Conservation (phyloP, 495 filamentous ascomycete genomes). For the Penicillium salamii region DNA sequence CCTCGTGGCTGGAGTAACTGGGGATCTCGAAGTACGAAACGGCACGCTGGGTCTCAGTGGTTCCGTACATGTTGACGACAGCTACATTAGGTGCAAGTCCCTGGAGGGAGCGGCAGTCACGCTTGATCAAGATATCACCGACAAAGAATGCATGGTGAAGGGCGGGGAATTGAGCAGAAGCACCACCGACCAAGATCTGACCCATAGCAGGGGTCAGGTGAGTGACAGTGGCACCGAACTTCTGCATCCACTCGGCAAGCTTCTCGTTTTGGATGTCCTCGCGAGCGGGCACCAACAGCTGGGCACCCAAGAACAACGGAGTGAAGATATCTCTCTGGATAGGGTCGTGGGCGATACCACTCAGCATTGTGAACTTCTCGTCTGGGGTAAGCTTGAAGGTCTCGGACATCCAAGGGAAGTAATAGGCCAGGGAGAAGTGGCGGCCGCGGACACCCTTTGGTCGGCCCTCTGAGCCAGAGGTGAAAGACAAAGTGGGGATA, state of each 20-base stretch:
- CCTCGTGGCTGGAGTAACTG: conserved; percentile 61
- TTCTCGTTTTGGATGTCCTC: conserved; percentile 88
- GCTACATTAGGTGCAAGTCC: conserved; percentile 72
- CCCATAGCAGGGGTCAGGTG: conserved; percentile 95
- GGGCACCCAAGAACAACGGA: conserved; percentile 82
- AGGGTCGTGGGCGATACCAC: conserved; percentile 82
- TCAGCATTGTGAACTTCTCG: conserved; percentile 81
- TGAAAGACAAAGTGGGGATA: conserved; percentile 79
- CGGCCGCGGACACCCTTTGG: conserved; percentile 87
- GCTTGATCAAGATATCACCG: conserved; percentile 84
- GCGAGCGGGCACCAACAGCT: conserved; percentile 74
- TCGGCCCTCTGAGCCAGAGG: conserved; percentile 77
- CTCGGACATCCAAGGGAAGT: conserved; percentile 91
- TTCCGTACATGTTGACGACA: conserved; percentile 91
- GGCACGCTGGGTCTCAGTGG: conserved; percentile 83
- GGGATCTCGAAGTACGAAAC: conserved; percentile 88
- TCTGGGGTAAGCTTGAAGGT: conserved; percentile 70
- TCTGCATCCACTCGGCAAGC: conserved; percentile 87
- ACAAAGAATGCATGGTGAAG: conserved; percentile 89
- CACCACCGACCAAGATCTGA: conserved; percentile 88
- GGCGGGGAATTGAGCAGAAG: conserved; percentile 69
- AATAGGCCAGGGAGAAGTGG: conserved; percentile 84
- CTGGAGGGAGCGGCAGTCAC: conserved; percentile 78
- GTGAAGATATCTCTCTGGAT: conserved; percentile 95
- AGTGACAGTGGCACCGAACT: conserved; percentile 75